These are phyloP conservation scores for Golubevia pallescens DNA, from an alignment of 1,284 basidiomycete genomes.

Conservation along the genomic window DNA sequence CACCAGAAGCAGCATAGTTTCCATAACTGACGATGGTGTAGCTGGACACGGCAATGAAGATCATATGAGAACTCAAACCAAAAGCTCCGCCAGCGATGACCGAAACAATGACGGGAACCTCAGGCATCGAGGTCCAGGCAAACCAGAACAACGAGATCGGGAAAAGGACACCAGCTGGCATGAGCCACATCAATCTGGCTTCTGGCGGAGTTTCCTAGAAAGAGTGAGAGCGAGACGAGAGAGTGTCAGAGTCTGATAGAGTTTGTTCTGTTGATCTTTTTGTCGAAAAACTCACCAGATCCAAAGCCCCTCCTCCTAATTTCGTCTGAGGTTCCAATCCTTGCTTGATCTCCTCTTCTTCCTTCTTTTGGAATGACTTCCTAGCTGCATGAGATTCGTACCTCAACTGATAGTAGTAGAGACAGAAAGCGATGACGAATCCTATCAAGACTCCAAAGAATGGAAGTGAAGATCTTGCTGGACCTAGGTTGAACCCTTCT, in stretches of 20 bases:
- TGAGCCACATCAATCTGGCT: constrained; percentile 8
- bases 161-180: constrained; percentile 13
- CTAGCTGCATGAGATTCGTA: too few relatives aligned
- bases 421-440: constrained; percentile 23
- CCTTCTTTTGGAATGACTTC: too few relatives aligned
- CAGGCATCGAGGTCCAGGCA: constrained; percentile 41
- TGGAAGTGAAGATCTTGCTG: constrained; percentile 21
- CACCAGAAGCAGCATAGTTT: constrained; percentile 30
- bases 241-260: too few relatives aligned
- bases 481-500: constrained; percentile 24
- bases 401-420: constrained; percentile 23
- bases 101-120: constrained; percentile 39
- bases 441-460: constrained; percentile 33
- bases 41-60: constrained; percentile 47
- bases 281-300: too few relatives aligned
- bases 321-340: too few relatives aligned
- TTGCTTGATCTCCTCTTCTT: too few relatives aligned
- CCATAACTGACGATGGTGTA: constrained; percentile 41
- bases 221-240: too few relatives aligned
- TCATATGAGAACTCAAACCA: constrained; percentile 39
- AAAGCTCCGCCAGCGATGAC: constrained; percentile 30
- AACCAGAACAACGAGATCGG: constrained; percentile 33
- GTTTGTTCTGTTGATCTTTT: too few relatives aligned
- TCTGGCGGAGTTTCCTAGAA: background rate
- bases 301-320: too few relatives aligned